These are phyloP conservation scores for Trichoderma sp. DNA, from an alignment of 2,329 filamentous ascomycete genomes.

Conservation along the genomic window DNA sequence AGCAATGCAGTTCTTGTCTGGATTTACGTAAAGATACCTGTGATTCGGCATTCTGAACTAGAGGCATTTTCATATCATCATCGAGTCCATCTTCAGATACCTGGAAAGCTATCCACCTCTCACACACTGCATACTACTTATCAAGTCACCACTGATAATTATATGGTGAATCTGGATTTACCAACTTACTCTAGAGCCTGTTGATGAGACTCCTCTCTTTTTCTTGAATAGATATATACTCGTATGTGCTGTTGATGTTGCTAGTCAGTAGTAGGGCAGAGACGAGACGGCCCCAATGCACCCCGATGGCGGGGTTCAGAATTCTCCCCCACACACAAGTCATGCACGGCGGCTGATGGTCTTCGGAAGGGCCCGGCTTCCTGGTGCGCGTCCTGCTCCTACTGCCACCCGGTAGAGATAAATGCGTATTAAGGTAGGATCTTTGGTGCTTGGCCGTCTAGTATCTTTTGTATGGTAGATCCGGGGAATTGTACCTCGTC, in stretches of 20 bases:
- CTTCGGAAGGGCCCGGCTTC: constrained; percentile 9
- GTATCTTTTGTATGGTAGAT: neutral
- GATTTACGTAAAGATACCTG: neutral
- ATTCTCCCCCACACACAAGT: constrained; percentile 1
- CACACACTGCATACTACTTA: neutral
- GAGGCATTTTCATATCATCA: neutral
- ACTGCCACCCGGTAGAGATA: neutral
- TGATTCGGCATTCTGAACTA: neutral
- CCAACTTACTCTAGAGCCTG: neutral
- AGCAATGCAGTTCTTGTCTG: neutral
- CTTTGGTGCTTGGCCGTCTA: neutral
- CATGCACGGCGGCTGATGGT: constrained; percentile 1
- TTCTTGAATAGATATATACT: neutral
- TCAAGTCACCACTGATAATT: neutral
- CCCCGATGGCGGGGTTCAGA: constrained; percentile 1
- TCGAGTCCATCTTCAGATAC: neutral
- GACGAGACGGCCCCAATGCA: neutral
- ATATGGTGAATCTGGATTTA: neutral
- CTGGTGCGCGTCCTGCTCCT: neutral
- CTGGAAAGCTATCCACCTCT: neutral
- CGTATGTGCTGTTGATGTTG: neutral
- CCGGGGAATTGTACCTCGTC: neutral
- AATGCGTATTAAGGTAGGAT: neutral
- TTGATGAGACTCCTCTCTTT: neutral
- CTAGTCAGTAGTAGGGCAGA: neutral